These are phyloP conservation scores for Wickerhamomyces sydowiorum DNA, from an alignment of 805 yeast species.

Conservation along the genomic window DNA sequence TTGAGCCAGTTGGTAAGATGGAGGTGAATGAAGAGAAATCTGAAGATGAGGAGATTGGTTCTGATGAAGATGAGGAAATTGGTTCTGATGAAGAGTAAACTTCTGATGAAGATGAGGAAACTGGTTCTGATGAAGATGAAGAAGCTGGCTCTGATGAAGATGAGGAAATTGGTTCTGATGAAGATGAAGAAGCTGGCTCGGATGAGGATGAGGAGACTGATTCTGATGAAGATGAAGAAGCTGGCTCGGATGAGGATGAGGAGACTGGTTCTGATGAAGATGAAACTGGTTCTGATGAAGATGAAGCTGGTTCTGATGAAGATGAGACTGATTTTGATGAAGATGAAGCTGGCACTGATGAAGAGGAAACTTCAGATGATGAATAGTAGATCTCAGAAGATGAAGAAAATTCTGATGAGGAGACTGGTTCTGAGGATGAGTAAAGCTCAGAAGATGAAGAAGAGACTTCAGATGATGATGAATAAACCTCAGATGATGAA, in stretches of 20 bases:
- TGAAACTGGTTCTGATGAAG: not conserved
- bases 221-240: not conserved
- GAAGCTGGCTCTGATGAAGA: not conserved
- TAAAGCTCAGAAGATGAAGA: not conserved
- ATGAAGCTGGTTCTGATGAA: not conserved
- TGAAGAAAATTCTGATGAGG: no score
- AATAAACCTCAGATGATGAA: not conserved
- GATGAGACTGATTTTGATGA: not conserved
- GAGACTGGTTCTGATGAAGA: no score
- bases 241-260: conserved; percentile 1
- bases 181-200: not conserved
- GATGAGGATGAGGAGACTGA: not conserved
- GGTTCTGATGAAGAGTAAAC: no score
- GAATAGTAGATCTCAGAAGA: not conserved
- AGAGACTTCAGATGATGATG: not conserved
- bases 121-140: not conserved
- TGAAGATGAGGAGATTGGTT: conserved; percentile 1
- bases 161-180: conserved; percentile 1
- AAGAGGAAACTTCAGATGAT: not conserved
- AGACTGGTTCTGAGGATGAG: not conserved
- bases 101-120: conserved; percentile 1
- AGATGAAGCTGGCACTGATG: conserved; percentile 1
- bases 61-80: not conserved
- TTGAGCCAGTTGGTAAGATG: not conserved
- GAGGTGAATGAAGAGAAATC: conserved; percentile 2